Evolutionary conservation across 1,284 basidiomycete genomes (phyloP).

Genomic region (Phenoliferia sp.): DNA sequence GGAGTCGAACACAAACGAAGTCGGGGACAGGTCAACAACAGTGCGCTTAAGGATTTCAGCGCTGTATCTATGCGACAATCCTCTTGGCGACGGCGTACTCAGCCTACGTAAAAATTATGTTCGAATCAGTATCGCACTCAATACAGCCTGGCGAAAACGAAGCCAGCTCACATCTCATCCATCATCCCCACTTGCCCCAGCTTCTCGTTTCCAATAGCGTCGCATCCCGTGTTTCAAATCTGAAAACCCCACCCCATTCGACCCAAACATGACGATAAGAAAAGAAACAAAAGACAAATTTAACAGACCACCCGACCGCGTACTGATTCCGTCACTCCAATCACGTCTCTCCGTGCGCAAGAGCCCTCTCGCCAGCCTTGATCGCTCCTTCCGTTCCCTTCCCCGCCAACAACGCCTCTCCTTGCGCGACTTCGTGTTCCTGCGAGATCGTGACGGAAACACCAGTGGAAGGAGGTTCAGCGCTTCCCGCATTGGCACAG

Average conservation of each 20-base stretch:
- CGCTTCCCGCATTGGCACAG: background rate
- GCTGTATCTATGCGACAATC: slow-evolving; percentile 11
- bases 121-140: background rate
- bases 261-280: too few relatives aligned
- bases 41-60: too few relatives aligned
- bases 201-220: too few relatives aligned
- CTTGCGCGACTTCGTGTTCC: slow-evolving; percentile 5
- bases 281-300: too few relatives aligned
- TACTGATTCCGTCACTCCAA: too few relatives aligned
- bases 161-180: slow-evolving; percentile 54
- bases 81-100: slow-evolving; percentile 33
- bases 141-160: background rate
- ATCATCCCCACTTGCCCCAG: too few relatives aligned
- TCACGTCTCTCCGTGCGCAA: too few relatives aligned
- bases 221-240: too few relatives aligned
- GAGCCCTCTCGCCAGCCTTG: background rate
- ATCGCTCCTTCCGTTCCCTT: background rate
- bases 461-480: background rate
- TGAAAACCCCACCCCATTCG: too few relatives aligned
- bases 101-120: background rate
- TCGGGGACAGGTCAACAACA: too few relatives aligned
- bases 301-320: too few relatives aligned
- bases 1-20: too few relatives aligned
- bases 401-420: background rate
- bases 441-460: background rate